Conservation (phyloP, 2,329 filamentous ascomycete species). For the Diplodia sapinea region DNA sequence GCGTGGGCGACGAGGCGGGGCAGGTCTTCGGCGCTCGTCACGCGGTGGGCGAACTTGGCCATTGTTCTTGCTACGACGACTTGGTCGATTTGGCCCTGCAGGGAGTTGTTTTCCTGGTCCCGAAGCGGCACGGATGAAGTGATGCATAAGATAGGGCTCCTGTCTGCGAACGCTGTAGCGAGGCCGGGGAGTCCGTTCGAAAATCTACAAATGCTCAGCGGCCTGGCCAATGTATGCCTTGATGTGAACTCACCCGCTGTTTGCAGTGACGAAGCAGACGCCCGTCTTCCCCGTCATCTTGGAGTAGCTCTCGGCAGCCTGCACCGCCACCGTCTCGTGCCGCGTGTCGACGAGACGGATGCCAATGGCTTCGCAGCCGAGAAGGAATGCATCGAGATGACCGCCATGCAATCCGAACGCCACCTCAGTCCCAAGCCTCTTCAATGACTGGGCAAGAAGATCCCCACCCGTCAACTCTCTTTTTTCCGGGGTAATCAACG, state of each 20-base stretch:
- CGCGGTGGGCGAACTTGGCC: constrained; percentile 55
- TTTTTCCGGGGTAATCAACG: constrained; percentile 38
- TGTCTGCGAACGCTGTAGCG: constrained; percentile 54
- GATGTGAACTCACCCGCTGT: constrained; percentile 50
- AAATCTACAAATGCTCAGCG: constrained; percentile 43
- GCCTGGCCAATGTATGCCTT: not conserved
- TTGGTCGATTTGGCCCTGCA: constrained; percentile 57
- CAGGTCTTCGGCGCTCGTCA: constrained; percentile 53
- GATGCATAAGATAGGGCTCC: constrained; percentile 53
- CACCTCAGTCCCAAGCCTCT: constrained; percentile 51
- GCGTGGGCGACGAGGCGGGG: constrained; percentile 54
- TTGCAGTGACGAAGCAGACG: constrained; percentile 56
- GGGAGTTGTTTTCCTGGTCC: constrained; percentile 54
- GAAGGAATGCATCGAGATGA: constrained; percentile 56
- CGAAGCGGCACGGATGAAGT: constrained; percentile 54
- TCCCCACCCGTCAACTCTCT: constrained; percentile 55
- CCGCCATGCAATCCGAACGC: constrained; percentile 57
- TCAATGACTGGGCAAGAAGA: constrained; percentile 53
- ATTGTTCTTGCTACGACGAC: constrained; percentile 52
- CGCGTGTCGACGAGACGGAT: constrained; percentile 55
- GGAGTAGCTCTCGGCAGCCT: constrained; percentile 55
- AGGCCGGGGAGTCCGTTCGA: constrained; percentile 55
- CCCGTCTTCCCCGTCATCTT: constrained; percentile 53
- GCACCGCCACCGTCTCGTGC: constrained; percentile 56
- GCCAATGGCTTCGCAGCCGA: constrained; percentile 50